Evolutionary conservation across 805 yeast genomes (phyloP).

Genomic region (Dipodascus geniculatus): DNA sequence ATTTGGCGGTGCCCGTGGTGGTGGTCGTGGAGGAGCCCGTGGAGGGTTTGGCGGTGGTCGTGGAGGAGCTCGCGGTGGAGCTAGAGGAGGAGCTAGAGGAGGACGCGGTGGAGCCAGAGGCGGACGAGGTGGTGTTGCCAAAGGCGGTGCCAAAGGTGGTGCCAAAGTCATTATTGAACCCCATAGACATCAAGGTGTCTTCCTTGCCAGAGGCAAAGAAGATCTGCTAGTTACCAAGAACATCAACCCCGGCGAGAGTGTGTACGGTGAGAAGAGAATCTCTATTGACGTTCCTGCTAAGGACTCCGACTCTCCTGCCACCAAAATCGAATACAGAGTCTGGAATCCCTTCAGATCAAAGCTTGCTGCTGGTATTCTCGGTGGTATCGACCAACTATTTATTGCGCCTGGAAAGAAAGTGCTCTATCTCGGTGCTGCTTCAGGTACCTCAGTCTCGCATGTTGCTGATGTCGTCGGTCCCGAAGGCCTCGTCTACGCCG

Average conservation of each 20-base stretch:
- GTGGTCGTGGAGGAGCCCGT: constrained; percentile 26
- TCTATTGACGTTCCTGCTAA: constrained; percentile 85
- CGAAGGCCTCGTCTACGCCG: constrained; percentile 97
- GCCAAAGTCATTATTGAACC: constrained; percentile 97
- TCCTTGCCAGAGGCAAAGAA: constrained; percentile 99
- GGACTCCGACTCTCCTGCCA: constrained; percentile 53
- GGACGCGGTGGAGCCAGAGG: constrained; percentile 41
- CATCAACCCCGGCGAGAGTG: constrained; percentile 96
- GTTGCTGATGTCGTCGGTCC: constrained; percentile 98
- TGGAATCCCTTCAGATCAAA: constrained; percentile 99
- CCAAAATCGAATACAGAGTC: constrained; percentile 97
- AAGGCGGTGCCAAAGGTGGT: constrained; percentile 50
- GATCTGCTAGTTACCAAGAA: constrained; percentile 95
- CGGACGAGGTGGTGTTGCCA: constrained; percentile 46
- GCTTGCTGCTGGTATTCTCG: constrained; percentile 99
- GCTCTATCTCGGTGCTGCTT: constrained; percentile 95
- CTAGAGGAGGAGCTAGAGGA: constrained; percentile 41
- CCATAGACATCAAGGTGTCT: constrained; percentile 96
- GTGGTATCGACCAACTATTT: constrained; percentile 96
- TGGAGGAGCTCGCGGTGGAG: constrained; percentile 32
- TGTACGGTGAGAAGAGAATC: constrained; percentile 96
- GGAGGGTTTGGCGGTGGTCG: constrained; percentile 22
- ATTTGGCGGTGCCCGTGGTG: constrained; percentile 32
- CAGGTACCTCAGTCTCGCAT: constrained; percentile 98
- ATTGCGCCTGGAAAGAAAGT: constrained; percentile 98